Evolutionary conservation across 2,329 filamentous ascomycete species (phyloP), one percentile per base, ranked within the genome.

Genomic region (Calonectria crousiana): DNA sequence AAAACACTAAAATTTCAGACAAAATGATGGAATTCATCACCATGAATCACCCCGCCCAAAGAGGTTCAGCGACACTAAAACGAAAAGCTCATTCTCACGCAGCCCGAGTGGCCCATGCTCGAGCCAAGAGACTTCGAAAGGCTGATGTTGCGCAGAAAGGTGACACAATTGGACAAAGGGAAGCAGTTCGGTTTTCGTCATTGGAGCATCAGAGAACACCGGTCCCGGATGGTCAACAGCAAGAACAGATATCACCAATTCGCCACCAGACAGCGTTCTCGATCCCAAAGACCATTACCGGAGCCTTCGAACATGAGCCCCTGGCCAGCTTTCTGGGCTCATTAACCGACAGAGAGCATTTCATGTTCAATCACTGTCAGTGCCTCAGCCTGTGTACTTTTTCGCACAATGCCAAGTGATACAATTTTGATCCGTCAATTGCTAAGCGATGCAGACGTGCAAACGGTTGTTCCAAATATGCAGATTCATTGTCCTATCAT

Each of bases 291-390:
- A 47, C 13, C 2, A 49, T 72, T 13, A 14, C 66, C 4, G 32
- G 71, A 30, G 65, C 74, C 1, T 72, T 77, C 44, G 71, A 76
- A 20, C 71, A 75, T 10, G 75, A 74, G 34, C 74, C 75, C 3
- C 26, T 77, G 14, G 75, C 71, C 26, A 74, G 65, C 44, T 77
- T 77, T 60, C 16, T 74, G n/a, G 23, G 23, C 41, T 74, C 74
- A 11, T 64, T 76, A 0, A 70, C 49, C 4, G 11, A 60, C 0
- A 36, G 44, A 53, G 75, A 77, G 47, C 65, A 49, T 20, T 76
- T 74, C 13, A 65, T 77, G 62, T 75, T 77, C 36, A 38, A 71
- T 20, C 56, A 75, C 38, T 77, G 74, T 76, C 30, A 70, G 75
- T 70, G 32, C 1, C 10, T 6, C 8, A 16, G 6, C 23, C 9